phyloP scores from a whole-genome alignment of 176 grass and related monocot genomes.

The Leersia perrieri region DNA sequence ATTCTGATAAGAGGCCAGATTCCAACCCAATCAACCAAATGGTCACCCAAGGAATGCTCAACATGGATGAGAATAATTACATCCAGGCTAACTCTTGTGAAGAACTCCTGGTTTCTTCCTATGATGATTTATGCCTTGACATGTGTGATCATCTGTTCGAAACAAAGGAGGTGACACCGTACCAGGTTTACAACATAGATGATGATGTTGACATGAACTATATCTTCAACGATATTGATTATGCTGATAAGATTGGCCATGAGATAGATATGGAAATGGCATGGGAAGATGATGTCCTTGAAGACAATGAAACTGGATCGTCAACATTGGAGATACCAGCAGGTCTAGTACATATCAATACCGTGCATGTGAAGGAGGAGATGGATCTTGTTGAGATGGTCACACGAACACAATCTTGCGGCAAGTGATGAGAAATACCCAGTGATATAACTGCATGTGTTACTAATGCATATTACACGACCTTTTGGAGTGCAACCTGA shows the following conservation, averaged over 20 bases:
- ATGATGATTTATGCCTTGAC: slow-evolving; percentile 42
- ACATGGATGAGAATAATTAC: background rate
- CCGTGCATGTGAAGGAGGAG: slow-evolving; percentile 50
- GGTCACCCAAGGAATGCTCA: background rate
- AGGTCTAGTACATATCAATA: background rate
- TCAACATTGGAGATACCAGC: background rate
- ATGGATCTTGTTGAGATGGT: slow-evolving; percentile 67
- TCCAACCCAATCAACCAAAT: background rate
- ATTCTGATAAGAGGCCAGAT: background rate
- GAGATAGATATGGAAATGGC: slow-evolving; percentile 58
- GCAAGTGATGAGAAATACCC: slow-evolving; percentile 11
- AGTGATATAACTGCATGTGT: background rate
- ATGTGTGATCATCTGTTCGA: slow-evolving; percentile 49
- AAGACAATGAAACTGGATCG: background rate
- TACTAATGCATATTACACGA: background rate
- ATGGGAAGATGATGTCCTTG: slow-evolving; percentile 36
- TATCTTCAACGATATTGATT: slow-evolving; percentile 50
- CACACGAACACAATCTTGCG: background rate
- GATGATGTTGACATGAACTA: slow-evolving; percentile 30
- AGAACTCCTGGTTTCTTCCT: slow-evolving; percentile 30
- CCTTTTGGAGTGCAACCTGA: slow-evolving; percentile 14
- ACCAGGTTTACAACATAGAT: slow-evolving; percentile 24
- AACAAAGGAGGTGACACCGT: slow-evolving; percentile 19
- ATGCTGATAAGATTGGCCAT: slow-evolving; percentile 26
- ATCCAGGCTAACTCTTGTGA: background rate